Evolutionary conservation across 257 asterid genomes (phyloP), one percentile per base, ranked within the genome.

Genomic region (Sherardia arvensis): DNA sequence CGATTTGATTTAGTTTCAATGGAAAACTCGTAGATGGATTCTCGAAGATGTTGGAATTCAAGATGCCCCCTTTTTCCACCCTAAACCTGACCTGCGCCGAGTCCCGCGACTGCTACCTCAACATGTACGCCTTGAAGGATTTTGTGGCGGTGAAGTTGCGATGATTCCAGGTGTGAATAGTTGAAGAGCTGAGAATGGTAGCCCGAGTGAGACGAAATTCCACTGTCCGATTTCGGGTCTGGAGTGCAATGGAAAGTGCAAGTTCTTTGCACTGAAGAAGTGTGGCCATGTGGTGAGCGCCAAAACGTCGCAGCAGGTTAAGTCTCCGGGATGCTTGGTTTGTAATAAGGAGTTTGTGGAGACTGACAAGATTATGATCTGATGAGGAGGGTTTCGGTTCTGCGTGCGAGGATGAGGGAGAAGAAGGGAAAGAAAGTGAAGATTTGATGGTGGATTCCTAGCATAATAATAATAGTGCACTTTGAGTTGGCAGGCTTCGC

Each of bases 81-180:
- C 79, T 91, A 15, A 72, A 81, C 62, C 74, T 85, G 38, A 84
- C 81, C 1, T 87, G 98, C 36, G 98, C 97, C 0, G 97, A 92
- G 78, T 92, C 97, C 3, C 74, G 97, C 10, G 97, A 89, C 76
- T 92, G 96, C 56, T 92, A 80, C 69, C 61, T 92, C 32, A 89
- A 89, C 61, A 92, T 92, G 97, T 87, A 92, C 70, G 95, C 95
- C 1, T 83, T 92, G 88, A 92, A 80, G 80, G 99, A 92, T 85
- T 87, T 92, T 96, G 83, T 87, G 25, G 3, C 76, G 10, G 89
- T 89, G 3, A 91, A 80, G 79, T 87, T 65, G 48, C 81, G 0
- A 71, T 70, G 78, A 80, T 78, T 64, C 86, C 85, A 0, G 82
- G 95, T 5, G 59, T 62, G 65, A 73, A 60, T 45, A 70, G 48